Evolutionary conservation across 1,284 basidiomycete genomes (phyloP).

Genomic region (Fomitopsis palustris): DNA sequence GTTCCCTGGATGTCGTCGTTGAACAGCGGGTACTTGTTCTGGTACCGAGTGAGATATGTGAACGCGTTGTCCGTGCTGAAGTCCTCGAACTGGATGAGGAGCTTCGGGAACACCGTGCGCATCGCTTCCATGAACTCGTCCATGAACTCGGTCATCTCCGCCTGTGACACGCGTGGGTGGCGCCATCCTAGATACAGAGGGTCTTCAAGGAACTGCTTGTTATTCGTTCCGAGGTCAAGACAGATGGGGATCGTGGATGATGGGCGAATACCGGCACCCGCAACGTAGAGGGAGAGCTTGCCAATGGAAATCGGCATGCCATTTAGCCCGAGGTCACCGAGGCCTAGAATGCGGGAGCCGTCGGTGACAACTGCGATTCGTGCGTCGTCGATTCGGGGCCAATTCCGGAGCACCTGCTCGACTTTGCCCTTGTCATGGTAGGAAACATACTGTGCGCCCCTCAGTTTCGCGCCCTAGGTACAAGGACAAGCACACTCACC

Average conservation of each 20-base stretch:
- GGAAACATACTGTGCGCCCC: constrained; percentile 63
- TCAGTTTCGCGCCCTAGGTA: constrained; percentile 13
- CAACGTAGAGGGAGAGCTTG: constrained; percentile 90
- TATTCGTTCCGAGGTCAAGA: constrained; percentile 89
- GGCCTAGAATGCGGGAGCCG: constrained; percentile 87
- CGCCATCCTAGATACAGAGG: constrained; percentile 89
- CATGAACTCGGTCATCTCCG: constrained; percentile 80
- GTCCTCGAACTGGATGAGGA: constrained; percentile 92
- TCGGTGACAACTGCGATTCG: constrained; percentile 88
- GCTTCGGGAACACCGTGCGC: constrained; percentile 70
- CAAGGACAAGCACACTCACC: constrained; percentile 37
- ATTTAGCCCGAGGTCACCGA: constrained; percentile 87
- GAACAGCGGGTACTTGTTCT: constrained; percentile 76
- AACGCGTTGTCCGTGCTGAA: constrained; percentile 89
- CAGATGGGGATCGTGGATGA: constrained; percentile 84
- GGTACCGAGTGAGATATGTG: constrained; percentile 74
- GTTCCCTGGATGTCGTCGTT: constrained; percentile 85
- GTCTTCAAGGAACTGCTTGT: constrained; percentile 77
- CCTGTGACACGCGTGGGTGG: constrained; percentile 62
- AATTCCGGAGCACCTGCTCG: constrained; percentile 66
- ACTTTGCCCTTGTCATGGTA: constrained; percentile 84
- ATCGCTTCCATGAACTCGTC: constrained; percentile 92
- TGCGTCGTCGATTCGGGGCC: constrained; percentile 72
- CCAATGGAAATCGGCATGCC: constrained; percentile 95
- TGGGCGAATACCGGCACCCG: constrained; percentile 85